Evolutionary conservation across 2,329 filamentous ascomycete species (phyloP).

Genomic region (Gnomoniopsis smithogilvyi): DNA sequence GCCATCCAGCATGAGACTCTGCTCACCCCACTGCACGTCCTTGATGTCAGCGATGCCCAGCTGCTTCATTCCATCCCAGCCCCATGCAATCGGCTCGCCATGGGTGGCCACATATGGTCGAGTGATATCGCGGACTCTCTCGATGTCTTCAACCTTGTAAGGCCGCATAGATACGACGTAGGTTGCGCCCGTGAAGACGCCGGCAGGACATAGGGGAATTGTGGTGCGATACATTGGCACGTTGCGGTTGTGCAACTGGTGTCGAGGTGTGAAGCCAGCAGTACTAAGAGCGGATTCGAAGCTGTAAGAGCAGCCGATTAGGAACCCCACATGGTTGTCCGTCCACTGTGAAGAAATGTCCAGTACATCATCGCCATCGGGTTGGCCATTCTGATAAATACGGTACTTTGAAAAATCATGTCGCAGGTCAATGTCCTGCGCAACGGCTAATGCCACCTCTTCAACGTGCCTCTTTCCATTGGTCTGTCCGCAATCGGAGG

Average conservation of each 20-base stretch:
- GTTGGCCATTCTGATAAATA: conserved; percentile 49
- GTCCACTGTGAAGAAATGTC: conserved; percentile 53
- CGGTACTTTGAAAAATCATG: conserved; percentile 57
- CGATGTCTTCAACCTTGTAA: conserved; percentile 48
- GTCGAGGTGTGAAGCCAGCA: conserved; percentile 49
- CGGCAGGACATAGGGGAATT: conserved; percentile 53
- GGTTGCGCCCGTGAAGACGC: conserved; percentile 51
- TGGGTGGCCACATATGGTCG: conserved; percentile 54
- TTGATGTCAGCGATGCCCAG: conserved; percentile 55
- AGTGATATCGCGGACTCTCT: conserved; percentile 52
- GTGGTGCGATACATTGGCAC: conserved; percentile 61
- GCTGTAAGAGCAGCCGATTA: conserved; percentile 63
- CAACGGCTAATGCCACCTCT: conserved; percentile 25
- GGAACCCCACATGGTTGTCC: conserved; percentile 55
- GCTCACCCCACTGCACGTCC: conserved; percentile 56
- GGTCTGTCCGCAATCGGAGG: not conserved
- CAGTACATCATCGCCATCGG: conserved; percentile 32
- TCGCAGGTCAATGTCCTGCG: conserved; percentile 50
- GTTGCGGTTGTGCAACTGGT: conserved; percentile 44
- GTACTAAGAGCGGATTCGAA: conserved; percentile 56
- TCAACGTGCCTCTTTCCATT: not conserved
- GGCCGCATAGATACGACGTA: conserved; percentile 64
- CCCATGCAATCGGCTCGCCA: conserved; percentile 64
- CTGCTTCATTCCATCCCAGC: conserved; percentile 51
- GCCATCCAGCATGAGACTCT: conserved; percentile 37